Percentiles rank a stretch among this genome's conserved stretches.
phyloP scores from a whole-genome alignment of 495 filamentous ascomycete genomes.

The Penicillium roqueforti region DNA sequence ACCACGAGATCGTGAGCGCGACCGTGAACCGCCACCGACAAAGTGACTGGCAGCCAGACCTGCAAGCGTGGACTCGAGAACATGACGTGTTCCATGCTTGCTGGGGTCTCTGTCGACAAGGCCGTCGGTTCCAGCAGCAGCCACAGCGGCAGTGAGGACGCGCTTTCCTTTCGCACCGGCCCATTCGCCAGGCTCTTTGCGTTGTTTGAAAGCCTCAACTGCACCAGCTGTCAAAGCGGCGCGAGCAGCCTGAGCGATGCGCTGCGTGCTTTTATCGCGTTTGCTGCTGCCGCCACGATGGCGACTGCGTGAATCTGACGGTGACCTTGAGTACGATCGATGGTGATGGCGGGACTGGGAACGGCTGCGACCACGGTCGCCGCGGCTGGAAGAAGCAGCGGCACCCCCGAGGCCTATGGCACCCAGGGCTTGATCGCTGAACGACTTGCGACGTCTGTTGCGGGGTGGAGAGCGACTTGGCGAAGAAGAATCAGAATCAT shows the following conservation, averaged over 20 bases:
- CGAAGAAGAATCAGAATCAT: constrained; percentile 37
- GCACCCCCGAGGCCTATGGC: constrained; percentile 62
- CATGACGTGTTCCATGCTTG: constrained; percentile 63
- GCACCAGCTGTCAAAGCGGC: constrained; percentile 83
- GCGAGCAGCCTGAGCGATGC: constrained; percentile 79
- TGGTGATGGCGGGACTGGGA: constrained; percentile 47
- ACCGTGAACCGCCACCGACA: constrained; percentile 64
- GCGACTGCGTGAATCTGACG: constrained; percentile 46
- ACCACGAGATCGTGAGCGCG: constrained; percentile 42
- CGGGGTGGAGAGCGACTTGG: constrained; percentile 42
- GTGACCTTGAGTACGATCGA: constrained; percentile 51
- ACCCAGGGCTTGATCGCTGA: constrained; percentile 66
- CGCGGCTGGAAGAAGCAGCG: constrained; percentile 19
- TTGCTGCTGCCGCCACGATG: constrained; percentile 35
- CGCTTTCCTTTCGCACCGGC: constrained; percentile 81
- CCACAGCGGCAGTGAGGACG: constrained; percentile 78
- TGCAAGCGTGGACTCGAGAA: constrained; percentile 74
- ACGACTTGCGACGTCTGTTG: constrained; percentile 59
- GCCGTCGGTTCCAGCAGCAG: constrained; percentile 79
- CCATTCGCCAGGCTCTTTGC: constrained; percentile 82
- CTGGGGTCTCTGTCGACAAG: constrained; percentile 67
- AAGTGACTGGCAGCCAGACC: constrained; percentile 79
- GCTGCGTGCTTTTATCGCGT: constrained; percentile 51
- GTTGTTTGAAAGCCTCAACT: constrained; percentile 79
- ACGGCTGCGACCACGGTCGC: constrained; percentile 22